Evolutionary conservation across 2,329 filamentous ascomycete species (phyloP).

Genomic region (Nothophaeocryptopus gaeumannii): DNA sequence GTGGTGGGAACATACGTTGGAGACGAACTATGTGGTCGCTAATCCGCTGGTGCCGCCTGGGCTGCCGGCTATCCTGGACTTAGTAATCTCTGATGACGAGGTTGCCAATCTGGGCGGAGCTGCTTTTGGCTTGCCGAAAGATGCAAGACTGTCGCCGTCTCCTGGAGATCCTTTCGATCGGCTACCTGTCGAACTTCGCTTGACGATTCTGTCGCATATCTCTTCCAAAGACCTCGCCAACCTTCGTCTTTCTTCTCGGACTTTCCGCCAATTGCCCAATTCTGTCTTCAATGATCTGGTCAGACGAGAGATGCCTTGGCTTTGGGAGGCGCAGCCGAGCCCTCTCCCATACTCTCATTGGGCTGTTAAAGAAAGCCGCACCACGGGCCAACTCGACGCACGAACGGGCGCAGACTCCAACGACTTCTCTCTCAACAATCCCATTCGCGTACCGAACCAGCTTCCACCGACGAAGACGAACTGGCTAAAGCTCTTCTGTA

Average conservation of each 20-base stretch:
- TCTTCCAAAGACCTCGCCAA: constrained; percentile 7
- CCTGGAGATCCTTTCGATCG: constrained; percentile 7
- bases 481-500: constrained; percentile 12
- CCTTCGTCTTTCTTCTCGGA: constrained; percentile 12
- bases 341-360: constrained; percentile 9
- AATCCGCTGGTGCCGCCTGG: constrained; percentile 12
- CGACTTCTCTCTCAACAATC: not conserved
- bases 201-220: constrained; percentile 6
- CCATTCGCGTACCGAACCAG: constrained; percentile 4
- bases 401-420: not conserved
- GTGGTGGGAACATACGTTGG: constrained; percentile 15
- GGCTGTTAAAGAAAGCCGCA: not conserved
- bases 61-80: not conserved
- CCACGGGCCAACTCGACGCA: not conserved
- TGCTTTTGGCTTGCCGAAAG: not conserved
- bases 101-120: not conserved
- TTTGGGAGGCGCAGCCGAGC: constrained; percentile 18
- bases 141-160: not conserved
- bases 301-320: constrained; percentile 17
- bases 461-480: constrained; percentile 5
- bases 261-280: constrained; percentile 17
- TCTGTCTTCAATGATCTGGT: constrained; percentile 15
- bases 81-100: not conserved
- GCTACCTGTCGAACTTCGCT: constrained; percentile 6
- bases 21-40: constrained; percentile 6